These are phyloP conservation scores for Coemansia sp. DNA, from an alignment of 192 early-diverging fungal species.

Conservation along the genomic window DNA sequence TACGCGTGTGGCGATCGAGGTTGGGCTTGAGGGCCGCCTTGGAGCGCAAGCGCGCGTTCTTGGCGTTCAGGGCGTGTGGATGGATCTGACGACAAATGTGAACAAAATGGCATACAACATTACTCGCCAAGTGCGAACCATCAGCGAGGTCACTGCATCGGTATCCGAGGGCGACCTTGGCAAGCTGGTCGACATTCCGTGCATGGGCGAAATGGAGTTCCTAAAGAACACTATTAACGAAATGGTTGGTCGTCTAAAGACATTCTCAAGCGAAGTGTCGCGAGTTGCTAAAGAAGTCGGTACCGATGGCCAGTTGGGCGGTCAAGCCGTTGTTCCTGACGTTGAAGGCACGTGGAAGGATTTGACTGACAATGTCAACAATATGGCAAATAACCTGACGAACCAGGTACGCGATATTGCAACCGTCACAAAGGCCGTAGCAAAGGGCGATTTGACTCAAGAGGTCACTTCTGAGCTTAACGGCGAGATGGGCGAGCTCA, in stretches of 20 bases:
- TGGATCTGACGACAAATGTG: slow-evolving; percentile 66
- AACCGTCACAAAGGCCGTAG: slow-evolving; percentile 58
- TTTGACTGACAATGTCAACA: slow-evolving; percentile 49
- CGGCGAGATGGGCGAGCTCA: slow-evolving; percentile 66
- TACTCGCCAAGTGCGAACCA: slow-evolving; percentile 66
- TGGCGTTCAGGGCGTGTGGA: slow-evolving; percentile 66
- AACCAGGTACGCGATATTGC: slow-evolving; percentile 68
- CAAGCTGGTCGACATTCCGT: slow-evolving; percentile 59
- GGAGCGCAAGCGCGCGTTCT: slow-evolving; percentile 66
- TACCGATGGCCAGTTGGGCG: slow-evolving; percentile 67
- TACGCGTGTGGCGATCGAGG: slow-evolving; percentile 64
- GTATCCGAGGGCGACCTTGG: slow-evolving; percentile 64
- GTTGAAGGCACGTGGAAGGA: slow-evolving; percentile 65
- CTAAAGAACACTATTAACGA: slow-evolving; percentile 64
- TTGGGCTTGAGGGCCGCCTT: slow-evolving; percentile 65
- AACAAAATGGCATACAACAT: slow-evolving; percentile 70
- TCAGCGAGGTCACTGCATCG: slow-evolving; percentile 66
- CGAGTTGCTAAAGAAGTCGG: slow-evolving; percentile 66
- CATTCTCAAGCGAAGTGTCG: slow-evolving; percentile 64
- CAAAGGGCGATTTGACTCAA: slow-evolving; percentile 55
- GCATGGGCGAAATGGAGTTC: slow-evolving; percentile 61
- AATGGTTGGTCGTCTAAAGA: slow-evolving; percentile 67
- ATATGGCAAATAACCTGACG: slow-evolving; percentile 64
- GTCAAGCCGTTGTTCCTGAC: slow-evolving; percentile 60
- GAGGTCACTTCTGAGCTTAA: slow-evolving; percentile 17